Evolutionary conservation across 148 eudicot species (phyloP), one percentile per base, ranked within the genome.

Genomic region (Fallopia convolvulus): DNA sequence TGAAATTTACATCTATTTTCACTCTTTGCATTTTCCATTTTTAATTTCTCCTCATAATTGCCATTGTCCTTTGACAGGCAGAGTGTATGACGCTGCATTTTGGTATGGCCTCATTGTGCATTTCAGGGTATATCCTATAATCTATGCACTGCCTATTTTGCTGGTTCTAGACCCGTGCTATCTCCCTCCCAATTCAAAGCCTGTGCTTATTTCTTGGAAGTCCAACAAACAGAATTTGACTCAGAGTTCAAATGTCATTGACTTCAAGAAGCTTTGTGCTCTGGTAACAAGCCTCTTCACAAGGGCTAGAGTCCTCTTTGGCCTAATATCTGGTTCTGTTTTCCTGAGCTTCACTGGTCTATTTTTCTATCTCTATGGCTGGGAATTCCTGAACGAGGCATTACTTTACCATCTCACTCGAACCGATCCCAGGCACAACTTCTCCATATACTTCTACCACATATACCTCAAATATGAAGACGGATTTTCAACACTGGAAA

Each of bases 101-200:
- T 95, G 97, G 97, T 95, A 91, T 84, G 99, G 99, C 74, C 88
- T 94, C 68, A 90, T 92, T 80, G 97, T 94, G 79, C 99, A 94
- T 83, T 80, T 92, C 81, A 85, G 99, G 85, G 86, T 94, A 76
- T 94, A 94, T 78, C 97, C 99, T 71, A 90, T 94, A 73, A 92
- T 94, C 48, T 94, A 94, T 82, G 94, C 92, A 17, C 91, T 92
- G 81, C 93, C 99, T 8, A 86, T 92, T 66, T 52, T 93, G 76
- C 70, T 95, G 76, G 77, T 83, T 85, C 89, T 95, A 76, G 94
- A 91, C 83, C 92, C 97, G 33, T 79, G 3, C 47, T 80, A 82
- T 77, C 84, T 92, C 78, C 86, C 77, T 74, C 78, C 88, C 77
- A 85, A 84, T 78, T 88, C 79, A 74, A 91, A 85, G 77, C 97